Conservation (phyloP, 2,329 filamentous ascomycete species). For the Colletotrichum acutatum region DNA sequence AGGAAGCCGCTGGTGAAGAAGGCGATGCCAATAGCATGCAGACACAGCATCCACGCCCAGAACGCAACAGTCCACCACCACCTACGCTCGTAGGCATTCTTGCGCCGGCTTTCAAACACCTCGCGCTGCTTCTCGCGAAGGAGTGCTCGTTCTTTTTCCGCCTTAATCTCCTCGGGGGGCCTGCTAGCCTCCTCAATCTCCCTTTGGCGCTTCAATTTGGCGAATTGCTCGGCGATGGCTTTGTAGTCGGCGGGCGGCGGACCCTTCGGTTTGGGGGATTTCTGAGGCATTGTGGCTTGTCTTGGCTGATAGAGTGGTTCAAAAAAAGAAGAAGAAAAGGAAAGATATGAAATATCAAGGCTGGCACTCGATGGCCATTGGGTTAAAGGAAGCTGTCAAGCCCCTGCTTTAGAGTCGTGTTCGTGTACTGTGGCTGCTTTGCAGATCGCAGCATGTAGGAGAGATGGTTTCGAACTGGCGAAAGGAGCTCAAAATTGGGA, state of each 20-base stretch:
- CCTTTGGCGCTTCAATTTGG: constrained; percentile 62
- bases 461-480: constrained; percentile 2
- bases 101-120: constrained; percentile 59
- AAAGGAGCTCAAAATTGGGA: constrained; percentile 31
- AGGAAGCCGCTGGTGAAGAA: constrained; percentile 97
- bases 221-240: constrained; percentile 64
- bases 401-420: constrained; percentile 24
- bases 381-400: constrained; percentile 22
- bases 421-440: constrained; percentile 1
- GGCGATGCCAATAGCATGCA: constrained; percentile 85
- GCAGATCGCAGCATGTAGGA: constrained; percentile 11
- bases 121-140: constrained; percentile 57
- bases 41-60: constrained; percentile 75
- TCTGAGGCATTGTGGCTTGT: constrained; percentile 31
- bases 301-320: neutral
- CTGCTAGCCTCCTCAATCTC: constrained; percentile 53
- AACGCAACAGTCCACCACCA: constrained; percentile 73
- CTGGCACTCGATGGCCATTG: constrained; percentile 32
- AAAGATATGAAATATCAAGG: constrained; percentile 24
- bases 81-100: constrained; percentile 61
- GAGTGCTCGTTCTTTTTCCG: constrained; percentile 47
- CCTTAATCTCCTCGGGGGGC: constrained; percentile 34
- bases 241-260: constrained; percentile 56
- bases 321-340: constrained; percentile 16
- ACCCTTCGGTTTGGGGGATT: constrained; percentile 23